These are phyloP conservation scores for Xylaria polymorpha DNA, from an alignment of 2,329 filamentous ascomycete genomes.

Conservation along the genomic window DNA sequence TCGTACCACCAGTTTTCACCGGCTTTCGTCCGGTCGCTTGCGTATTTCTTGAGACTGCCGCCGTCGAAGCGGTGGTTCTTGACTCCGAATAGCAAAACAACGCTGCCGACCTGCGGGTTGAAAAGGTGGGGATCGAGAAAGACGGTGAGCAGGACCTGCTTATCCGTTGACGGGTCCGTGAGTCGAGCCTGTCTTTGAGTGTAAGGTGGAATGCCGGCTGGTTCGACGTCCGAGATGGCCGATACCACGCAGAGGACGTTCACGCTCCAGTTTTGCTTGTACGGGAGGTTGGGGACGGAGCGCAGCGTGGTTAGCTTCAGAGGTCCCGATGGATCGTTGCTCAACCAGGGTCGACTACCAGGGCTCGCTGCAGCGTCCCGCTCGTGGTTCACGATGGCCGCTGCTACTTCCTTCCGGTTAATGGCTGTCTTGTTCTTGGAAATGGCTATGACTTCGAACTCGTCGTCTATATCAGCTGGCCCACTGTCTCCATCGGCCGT, in stretches of 20 bases:
- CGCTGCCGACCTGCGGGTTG: conserved; percentile 59
- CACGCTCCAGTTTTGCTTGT: conserved; percentile 68
- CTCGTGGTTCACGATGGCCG: conserved; percentile 15
- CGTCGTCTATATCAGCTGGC: conserved; percentile 50
- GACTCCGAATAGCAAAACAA: conserved; percentile 64
- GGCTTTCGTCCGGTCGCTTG: conserved; percentile 50
- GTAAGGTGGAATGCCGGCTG: conserved; percentile 61
- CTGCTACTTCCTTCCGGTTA: conserved; percentile 38
- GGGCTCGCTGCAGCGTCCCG: conserved; percentile 29
- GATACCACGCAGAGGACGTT: conserved; percentile 65
- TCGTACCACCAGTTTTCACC: conserved; percentile 63
- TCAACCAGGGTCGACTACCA: conserved; percentile 51
- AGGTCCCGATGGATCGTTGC: conserved; percentile 56
- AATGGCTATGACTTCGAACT: conserved; percentile 55
- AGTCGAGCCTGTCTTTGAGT: conserved; percentile 65
- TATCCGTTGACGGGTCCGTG: conserved; percentile 62
- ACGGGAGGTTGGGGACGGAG: conserved; percentile 64
- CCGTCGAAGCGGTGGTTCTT: conserved; percentile 69
- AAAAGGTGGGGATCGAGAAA: conserved; percentile 66
- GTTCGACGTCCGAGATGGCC: conserved; percentile 60
- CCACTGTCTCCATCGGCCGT: conserved; percentile 28
- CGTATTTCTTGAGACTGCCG: conserved; percentile 57
- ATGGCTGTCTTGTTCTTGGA: conserved; percentile 40
- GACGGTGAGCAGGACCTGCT: conserved; percentile 65
- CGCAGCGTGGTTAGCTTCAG: conserved; percentile 64